Evolutionary conservation across 2,329 filamentous ascomycete genomes (phyloP).

Genomic region (Fusarium domesticum): DNA sequence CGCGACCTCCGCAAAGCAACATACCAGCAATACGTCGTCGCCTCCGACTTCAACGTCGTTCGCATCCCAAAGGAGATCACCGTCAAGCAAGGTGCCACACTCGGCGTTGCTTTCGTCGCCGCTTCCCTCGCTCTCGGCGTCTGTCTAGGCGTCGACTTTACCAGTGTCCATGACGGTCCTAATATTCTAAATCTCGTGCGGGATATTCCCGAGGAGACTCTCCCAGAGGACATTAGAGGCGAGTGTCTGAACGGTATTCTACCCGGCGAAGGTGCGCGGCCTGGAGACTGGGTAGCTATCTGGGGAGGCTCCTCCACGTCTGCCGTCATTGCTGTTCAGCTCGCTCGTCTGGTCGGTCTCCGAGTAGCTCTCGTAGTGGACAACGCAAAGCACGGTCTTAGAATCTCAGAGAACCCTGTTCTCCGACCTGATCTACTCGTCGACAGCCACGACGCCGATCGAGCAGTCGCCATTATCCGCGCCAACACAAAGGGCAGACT

Average conservation of each 20-base stretch:
- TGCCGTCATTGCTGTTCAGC: constrained; percentile 63
- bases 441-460: constrained; percentile 62
- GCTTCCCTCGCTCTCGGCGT: constrained; percentile 64
- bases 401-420: constrained; percentile 46
- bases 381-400: constrained; percentile 60
- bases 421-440: constrained; percentile 61
- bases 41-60: constrained; percentile 62
- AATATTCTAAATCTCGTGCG: constrained; percentile 55
- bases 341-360: constrained; percentile 64
- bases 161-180: constrained; percentile 49
- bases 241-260: constrained; percentile 60
- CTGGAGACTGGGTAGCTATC: constrained; percentile 68
- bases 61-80: constrained; percentile 54
- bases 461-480: constrained; percentile 64
- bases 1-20: constrained; percentile 68
- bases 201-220: constrained; percentile 40
- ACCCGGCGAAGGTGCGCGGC: constrained; percentile 49
- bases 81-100: constrained; percentile 55
- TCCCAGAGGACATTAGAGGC: constrained; percentile 59
- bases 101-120: constrained; percentile 71
- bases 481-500: constrained; percentile 55
- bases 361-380: constrained; percentile 66
- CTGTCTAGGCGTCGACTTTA: constrained; percentile 67
- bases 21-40: constrained; percentile 67
- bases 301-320: constrained; percentile 76